Evolutionary conservation across 768 basidiomycete genomes (phyloP).

Genomic region (Mycena rebaudengoi): DNA sequence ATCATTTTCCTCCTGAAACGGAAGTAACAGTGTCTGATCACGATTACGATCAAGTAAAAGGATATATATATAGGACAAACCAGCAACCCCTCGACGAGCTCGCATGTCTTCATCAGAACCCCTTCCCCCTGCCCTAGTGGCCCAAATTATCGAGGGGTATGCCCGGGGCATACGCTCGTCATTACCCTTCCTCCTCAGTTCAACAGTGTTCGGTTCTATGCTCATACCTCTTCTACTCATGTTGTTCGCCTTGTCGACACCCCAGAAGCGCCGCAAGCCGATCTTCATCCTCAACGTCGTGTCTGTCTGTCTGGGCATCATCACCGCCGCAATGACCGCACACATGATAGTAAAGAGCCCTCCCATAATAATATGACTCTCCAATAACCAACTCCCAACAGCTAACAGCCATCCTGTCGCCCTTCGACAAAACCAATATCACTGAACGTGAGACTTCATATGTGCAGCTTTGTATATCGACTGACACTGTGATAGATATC

Average conservation of each 20-base stretch:
- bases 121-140: background rate
- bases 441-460: background rate
- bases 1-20: too few relatives aligned
- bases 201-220: conserved; percentile 6
- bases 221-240: conserved; percentile 35
- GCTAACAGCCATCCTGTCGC: background rate
- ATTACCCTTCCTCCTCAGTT: background rate
- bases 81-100: too few relatives aligned
- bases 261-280: conserved; percentile 23
- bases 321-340: background rate
- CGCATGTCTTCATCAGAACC: too few relatives aligned
- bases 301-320: conserved; percentile 8
- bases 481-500: background rate
- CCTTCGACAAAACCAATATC: background rate
- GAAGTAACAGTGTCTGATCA: too few relatives aligned
- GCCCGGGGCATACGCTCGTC: background rate
- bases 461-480: background rate
- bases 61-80: too few relatives aligned
- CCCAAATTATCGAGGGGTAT: background rate
- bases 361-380: too few relatives aligned
- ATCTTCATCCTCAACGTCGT: conserved; percentile 37
- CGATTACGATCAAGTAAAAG: too few relatives aligned
- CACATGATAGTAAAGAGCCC: background rate
- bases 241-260: conserved; percentile 35
- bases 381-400: too few relatives aligned